A percentile compares a stretch with the other conserved stretches of the same genome.
Evolutionary conservation across 2,329 filamentous ascomycete species (phyloP).

Genomic region (Ophiobolus disseminans): DNA sequence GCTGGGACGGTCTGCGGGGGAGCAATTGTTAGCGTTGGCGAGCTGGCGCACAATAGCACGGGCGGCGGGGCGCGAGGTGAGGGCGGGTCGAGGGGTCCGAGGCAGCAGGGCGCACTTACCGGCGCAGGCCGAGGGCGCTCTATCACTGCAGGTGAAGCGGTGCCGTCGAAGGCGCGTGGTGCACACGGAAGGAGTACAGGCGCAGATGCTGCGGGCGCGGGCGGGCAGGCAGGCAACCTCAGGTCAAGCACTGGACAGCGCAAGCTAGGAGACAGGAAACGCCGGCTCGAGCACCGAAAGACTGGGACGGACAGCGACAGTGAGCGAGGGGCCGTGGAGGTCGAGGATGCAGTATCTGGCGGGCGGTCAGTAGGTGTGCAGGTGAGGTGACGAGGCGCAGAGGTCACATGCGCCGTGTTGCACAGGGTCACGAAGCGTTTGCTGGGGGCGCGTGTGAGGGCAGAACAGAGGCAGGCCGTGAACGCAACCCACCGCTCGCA

Average conservation of each 20-base stretch:
- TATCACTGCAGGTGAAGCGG: constrained; percentile 19
- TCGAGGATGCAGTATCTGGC: constrained; percentile 31
- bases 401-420: constrained; percentile 43
- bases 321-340: constrained; percentile 43
- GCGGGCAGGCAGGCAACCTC: not conserved
- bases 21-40: constrained; percentile 36
- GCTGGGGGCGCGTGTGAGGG: too few relatives aligned
- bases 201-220: constrained; percentile 26
- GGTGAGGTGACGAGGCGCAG: too few relatives aligned
- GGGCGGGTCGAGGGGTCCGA: constrained; percentile 10
- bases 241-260: too few relatives aligned
- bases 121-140: constrained; percentile 2
- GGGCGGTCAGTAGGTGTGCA: constrained; percentile 24
- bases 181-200: constrained; percentile 27
- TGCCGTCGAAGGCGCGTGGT: constrained; percentile 21
- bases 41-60: constrained; percentile 19
- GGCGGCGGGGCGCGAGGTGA: constrained; percentile 14
- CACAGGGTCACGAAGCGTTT: too few relatives aligned
- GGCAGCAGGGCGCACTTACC: constrained; percentile 39
- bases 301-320: constrained; percentile 16
- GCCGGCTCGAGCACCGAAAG: constrained; percentile 39
- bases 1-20: constrained; percentile 28
- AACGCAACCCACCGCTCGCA: constrained; percentile 34
- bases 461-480: constrained; percentile 28
- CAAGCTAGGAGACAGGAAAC: constrained; percentile 37